Base-by-base conservation (phyloP, 2,329 filamentous ascomycete genomes). In the Epichloe hybrida region DNA sequence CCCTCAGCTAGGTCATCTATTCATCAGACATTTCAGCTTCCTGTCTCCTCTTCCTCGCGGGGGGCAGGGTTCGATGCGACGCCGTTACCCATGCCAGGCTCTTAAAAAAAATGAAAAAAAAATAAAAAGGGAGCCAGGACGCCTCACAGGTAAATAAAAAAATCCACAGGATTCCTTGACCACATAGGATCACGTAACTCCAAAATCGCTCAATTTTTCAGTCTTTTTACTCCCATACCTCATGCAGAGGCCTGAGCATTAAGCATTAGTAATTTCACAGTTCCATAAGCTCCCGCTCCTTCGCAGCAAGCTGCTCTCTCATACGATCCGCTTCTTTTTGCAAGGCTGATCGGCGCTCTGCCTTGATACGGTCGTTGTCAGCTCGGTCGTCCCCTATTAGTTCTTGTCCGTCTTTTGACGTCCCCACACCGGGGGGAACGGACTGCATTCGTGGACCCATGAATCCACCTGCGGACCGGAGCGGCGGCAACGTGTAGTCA, bases 241-340 rank as follows among this genome's bases (percentile, higher is more conserved):
- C 17, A 13, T 46, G 31, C 23, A 46, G 2, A 27, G 11, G 21
- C 17, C 40, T 38, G n/a, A 20, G 38, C 40, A 48, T 45, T 41
- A 37, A 21, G 39, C 35, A 48, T 45, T 17, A 34, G 15, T 60
- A 56, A 23, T 55, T 58, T 47, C 62, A 62, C 46, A 68, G 56
- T 46, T 66, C 66, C 58, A 65, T 63, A 17, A 90, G 69, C 60
- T 90, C 86, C 45, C 80, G 74, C 66, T 90, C 86, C 61, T 89
- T 90, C 12, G 79, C 83, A 9, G 80, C 75, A 34, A 90, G 71
- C 64, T 84, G 72, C 63, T 83, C 79, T 38, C 85, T 76, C 81
- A 93, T 93, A 49, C 74, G 73, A 60, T 90, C 85, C 0, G 86
- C 81, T 64, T 94, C 87, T 23, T 80, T 74, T 62, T 83, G 77